Evolutionary conservation across 2,329 filamentous ascomycete species (phyloP), one percentile per base, ranked within the genome.

Genomic region (Talaromyces albobiverticillius): DNA sequence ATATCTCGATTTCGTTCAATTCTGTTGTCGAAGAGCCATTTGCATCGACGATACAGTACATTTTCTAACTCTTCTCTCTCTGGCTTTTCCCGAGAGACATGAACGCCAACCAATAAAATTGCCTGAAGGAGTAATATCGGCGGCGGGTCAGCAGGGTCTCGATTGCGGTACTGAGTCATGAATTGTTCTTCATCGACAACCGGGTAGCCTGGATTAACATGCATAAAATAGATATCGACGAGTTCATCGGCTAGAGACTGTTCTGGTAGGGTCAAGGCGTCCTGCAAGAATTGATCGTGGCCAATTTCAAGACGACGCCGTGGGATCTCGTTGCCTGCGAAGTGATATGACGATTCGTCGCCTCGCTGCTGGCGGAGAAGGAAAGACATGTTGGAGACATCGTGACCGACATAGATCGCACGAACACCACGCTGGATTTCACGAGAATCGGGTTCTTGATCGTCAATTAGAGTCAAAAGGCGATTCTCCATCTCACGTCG

Each of bases 311-410:
- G 61, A 52, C 72, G 74, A 51, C 60, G 75, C 57, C 63, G 74
- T 46, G 67, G 72, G 51, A 74, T 76, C 64, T 73, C 66, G 58
- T 74, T 75, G 41, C 71, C 70, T 4, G 73, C 70, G 57, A 75
- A 75, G 59, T 76, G 73, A 53, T 73, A 72, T 11, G 50, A 53
- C 41, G 72, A 70, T 54, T 73, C 70, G 53, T 67, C 67, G 32
- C 71, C 70, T 62, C 75, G 64, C 55, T 78, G 76, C 57, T 81
- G 79, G 11, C 78, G 76, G 25, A 82, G 75, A 40, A 82, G 67
- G 58, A 81, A 81, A 52, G 79, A 79, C 59, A 82, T 72, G 55
- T 82, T 82, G 31, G 80, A 82, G 55, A 80, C 74, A 57, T 81
- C 79, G 53, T 79, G 78, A 6, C 80, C 80, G 42, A 82, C 79